Evolutionary conservation across 2,329 filamentous ascomycete species (phyloP), one percentile per base, ranked within the genome.

Genomic region (Colletotrichum lini): DNA sequence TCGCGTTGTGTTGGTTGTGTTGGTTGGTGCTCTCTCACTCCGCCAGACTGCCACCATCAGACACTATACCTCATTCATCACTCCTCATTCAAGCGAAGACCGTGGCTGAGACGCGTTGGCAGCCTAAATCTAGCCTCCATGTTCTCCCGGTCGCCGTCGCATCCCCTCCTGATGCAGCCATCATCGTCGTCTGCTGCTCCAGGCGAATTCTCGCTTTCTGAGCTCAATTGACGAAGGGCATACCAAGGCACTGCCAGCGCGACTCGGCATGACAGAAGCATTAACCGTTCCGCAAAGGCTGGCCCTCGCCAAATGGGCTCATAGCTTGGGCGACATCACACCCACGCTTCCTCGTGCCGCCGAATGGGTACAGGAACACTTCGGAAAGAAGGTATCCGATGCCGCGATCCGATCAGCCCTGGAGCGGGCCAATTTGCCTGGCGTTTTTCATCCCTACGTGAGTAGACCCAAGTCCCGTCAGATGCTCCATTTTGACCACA

Each of bases 301-400:
- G 10, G 44, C 50, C 15, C 44, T 71, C 9, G 16, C 23, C 21
- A 52, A 63, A 18, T 71, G 68, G 68, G 42, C 54, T 12, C 16
- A 59, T 5, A 56, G 16, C 8, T 15, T 23, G 18, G 53, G 30
- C 38, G 21, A 42, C 13, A 56, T 12, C 10, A 68, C 68, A 23
- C 68, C 64, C 2, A 68, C 57, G n/a, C 40, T 69, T 40, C 35
- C 50, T 12, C 30, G 42, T 16, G 58, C 65, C 16, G 53, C 42
- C n/a, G 50, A 62, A 12, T 71, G 68, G 68, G 13, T 69, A 3
- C 30, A 58, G 44, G 38, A 30, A 15, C 23, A 57, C 15, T 21
- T 69, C 9, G 65, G 58, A 13, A 71, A 69, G 23, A 44, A 45
- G 40, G 65, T 62, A 10, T 8, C 58, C 4, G 68, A 71, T 23